Evolutionary conservation across 2,329 filamentous ascomycete genomes (phyloP).

Genomic region (Zasmidium citrigriseum): DNA sequence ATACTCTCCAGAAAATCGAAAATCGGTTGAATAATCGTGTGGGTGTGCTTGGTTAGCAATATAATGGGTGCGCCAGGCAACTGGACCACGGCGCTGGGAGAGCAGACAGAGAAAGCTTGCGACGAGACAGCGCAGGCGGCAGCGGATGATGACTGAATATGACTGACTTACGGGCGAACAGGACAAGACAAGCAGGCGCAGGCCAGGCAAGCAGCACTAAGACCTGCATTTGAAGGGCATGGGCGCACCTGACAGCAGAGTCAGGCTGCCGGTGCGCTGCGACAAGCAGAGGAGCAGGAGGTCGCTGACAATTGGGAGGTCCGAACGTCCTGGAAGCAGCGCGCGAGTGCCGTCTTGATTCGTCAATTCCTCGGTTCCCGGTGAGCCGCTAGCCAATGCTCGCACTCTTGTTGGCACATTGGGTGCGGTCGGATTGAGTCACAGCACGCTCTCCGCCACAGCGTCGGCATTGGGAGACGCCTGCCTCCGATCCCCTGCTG

Average conservation of each 20-base stretch:
- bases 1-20: background rate
- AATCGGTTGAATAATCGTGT: constrained; percentile 9
- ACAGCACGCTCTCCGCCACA: background rate
- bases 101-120: constrained; percentile 6
- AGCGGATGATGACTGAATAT: constrained; percentile 20
- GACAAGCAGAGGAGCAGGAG: background rate
- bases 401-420: background rate
- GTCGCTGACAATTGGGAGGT: constrained; percentile 7
- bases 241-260: constrained; percentile 9
- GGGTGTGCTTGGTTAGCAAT: constrained; percentile 6
- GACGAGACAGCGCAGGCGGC: constrained; percentile 18
- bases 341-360: background rate
- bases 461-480: background rate
- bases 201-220: constrained; percentile 18
- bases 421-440: background rate
- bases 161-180: constrained; percentile 12
- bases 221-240: constrained; percentile 13
- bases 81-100: constrained; percentile 12
- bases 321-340: constrained; percentile 11
- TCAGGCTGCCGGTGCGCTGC: constrained; percentile 5
- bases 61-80: constrained; percentile 8
- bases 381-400: background rate
- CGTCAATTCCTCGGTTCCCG: constrained; percentile 2
- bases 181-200: constrained; percentile 17
- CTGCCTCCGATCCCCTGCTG: background rate